These are phyloP conservation scores for Lachnellula hyalina DNA, from an alignment of 2,329 filamentous ascomycete species.

Conservation along the genomic window DNA sequence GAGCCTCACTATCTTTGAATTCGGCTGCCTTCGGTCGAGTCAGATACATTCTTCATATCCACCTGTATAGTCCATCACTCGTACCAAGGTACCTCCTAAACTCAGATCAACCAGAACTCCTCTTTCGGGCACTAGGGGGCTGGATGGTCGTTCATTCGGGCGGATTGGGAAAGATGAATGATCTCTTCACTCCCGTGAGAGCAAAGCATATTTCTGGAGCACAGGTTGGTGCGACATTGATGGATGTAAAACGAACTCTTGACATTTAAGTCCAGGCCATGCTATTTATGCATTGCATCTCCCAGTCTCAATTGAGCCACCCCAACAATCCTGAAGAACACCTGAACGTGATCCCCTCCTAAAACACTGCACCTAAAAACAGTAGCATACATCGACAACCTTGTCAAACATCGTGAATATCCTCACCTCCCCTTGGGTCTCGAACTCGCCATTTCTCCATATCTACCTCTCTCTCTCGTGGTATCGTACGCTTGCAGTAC, in stretches of 20 bases:
- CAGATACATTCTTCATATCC: no score
- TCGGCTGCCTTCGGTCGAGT: no score
- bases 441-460: slow-evolving; percentile 77
- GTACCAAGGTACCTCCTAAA: no score
- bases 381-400: slow-evolving; percentile 5
- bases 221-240: not conserved
- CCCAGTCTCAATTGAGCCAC: not conserved
- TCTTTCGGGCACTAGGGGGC: not conserved
- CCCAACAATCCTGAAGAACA: not conserved
- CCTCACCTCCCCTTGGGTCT: slow-evolving; percentile 15
- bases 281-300: not conserved
- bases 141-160: no score
- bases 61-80: no score
- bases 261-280: not conserved
- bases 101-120: not conserved
- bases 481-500: slow-evolving; percentile 98
- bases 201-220: no score
- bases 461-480: slow-evolving; percentile 81
- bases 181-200: no score
- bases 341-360: not conserved
- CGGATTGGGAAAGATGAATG: no score
- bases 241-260: not conserved
- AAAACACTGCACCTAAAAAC: not conserved
- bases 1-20: no score
- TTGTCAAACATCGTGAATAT: slow-evolving; percentile 8